Conservation (phyloP, 2,329 filamentous ascomycete species). For the Daldinia sp. region DNA sequence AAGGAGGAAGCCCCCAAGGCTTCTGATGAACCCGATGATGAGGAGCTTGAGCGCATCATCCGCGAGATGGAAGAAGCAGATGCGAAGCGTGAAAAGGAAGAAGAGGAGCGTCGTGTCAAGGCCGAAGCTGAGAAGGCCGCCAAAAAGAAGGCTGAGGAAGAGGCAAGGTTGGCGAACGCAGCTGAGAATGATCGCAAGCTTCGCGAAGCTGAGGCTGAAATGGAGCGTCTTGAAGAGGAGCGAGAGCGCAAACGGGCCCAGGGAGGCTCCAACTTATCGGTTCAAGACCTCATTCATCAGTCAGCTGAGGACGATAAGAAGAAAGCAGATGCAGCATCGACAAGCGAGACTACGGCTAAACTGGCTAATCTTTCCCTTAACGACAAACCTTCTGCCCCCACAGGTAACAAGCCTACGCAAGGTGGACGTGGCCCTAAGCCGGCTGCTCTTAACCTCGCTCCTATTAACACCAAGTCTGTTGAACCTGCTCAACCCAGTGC, state of each 20-base stretch:
- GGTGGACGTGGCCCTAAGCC: slow-evolving; percentile 77
- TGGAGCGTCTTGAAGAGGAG: slow-evolving; percentile 79
- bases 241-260: slow-evolving; percentile 68
- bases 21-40: slow-evolving; percentile 61
- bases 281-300: slow-evolving; percentile 65
- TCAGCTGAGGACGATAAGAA: slow-evolving; percentile 55
- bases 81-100: slow-evolving; percentile 62
- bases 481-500: slow-evolving; percentile 94
- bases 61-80: slow-evolving; percentile 72
- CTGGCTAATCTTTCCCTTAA: slow-evolving; percentile 64
- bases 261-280: slow-evolving; percentile 60
- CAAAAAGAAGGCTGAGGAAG: slow-evolving; percentile 58
- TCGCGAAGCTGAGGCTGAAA: slow-evolving; percentile 78
- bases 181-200: slow-evolving; percentile 74
- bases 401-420: slow-evolving; percentile 63
- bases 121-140: slow-evolving; percentile 60
- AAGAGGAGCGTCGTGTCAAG: slow-evolving; percentile 58
- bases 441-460: slow-evolving; percentile 85
- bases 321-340: slow-evolving; percentile 56
- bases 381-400: slow-evolving; percentile 65
- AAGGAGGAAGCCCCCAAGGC: slow-evolving; percentile 54
- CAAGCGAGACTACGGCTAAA: slow-evolving; percentile 61
- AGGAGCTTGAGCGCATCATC: slow-evolving; percentile 70
- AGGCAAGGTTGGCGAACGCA: slow-evolving; percentile 59
- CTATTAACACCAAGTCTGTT: slow-evolving; percentile 83